Conservation (phyloP, 2,329 filamentous ascomycete species). For the Aspergillus clavatus region DNA sequence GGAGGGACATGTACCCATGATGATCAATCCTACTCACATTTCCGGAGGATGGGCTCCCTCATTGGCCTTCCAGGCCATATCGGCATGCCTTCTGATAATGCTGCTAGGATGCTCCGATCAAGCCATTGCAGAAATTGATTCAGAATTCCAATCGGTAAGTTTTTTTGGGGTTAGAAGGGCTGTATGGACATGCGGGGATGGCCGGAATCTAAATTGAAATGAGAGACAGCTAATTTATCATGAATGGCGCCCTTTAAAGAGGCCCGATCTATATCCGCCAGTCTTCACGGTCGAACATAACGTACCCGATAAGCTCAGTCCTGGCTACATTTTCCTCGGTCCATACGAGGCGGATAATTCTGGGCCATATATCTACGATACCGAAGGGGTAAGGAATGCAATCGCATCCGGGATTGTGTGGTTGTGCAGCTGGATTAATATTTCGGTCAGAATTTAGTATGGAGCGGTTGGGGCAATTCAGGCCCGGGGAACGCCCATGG, state of each 20-base stretch:
- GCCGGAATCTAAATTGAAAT: background rate
- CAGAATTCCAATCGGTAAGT: constrained; percentile 36
- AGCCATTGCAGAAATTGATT: constrained; percentile 26
- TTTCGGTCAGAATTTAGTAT: constrained; percentile 42
- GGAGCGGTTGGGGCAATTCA: constrained; percentile 46
- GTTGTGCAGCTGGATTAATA: constrained; percentile 9
- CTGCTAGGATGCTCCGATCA: constrained; percentile 15
- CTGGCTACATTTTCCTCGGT: constrained; percentile 49
- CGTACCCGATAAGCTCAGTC: constrained; percentile 31
- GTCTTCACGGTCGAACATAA: constrained; percentile 29
- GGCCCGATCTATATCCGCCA: constrained; percentile 38
- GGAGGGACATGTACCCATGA: constrained; percentile 27
- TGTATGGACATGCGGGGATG: background rate
- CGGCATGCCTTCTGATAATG: constrained; percentile 14
- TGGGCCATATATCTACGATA: constrained; percentile 51
- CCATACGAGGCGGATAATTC: constrained; percentile 48
- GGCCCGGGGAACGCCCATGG: constrained; percentile 49
- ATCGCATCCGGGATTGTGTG: background rate
- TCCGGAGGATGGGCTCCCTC: constrained; percentile 13
- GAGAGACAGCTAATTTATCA: constrained; percentile 1
- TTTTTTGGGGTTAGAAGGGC: too few relatives aligned
- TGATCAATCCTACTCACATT: constrained; percentile 19
- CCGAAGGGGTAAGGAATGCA: constrained; percentile 37
- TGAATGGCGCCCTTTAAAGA: constrained; percentile 17
- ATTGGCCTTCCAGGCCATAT: constrained; percentile 5